phyloP scores from a whole-genome alignment of 2,329 filamentous ascomycete genomes.

The Ceratocystis colombiana region DNA sequence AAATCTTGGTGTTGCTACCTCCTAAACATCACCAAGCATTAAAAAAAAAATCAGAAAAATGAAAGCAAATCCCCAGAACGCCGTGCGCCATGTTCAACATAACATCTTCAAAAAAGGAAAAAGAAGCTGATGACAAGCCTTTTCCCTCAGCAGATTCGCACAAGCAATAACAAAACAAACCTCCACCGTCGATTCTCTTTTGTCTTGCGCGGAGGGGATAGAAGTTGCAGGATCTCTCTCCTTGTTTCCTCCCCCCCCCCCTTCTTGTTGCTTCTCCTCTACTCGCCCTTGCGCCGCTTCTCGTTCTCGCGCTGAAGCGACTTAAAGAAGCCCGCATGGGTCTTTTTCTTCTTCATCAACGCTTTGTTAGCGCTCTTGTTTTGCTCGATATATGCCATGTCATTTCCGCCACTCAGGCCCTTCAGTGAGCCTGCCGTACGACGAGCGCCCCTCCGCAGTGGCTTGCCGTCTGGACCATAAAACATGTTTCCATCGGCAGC shows the following conservation, averaged over 20 bases:
- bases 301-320: slow-evolving; percentile 37
- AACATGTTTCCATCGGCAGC: slow-evolving; percentile 26
- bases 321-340: slow-evolving; percentile 35
- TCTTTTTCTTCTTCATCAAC: slow-evolving; percentile 36
- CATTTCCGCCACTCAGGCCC: slow-evolving; percentile 80
- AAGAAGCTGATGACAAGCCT: not conserved
- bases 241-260: not conserved
- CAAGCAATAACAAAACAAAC: not conserved
- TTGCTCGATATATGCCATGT: slow-evolving; percentile 93
- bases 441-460: slow-evolving; percentile 34
- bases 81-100: not conserved
- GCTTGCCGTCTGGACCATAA: slow-evolving; percentile 28
- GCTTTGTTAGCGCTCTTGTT: slow-evolving; percentile 56
- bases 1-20: not conserved
- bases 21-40: not conserved
- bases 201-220: no score
- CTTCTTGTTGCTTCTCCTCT: not conserved
- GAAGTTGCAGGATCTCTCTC: not conserved
- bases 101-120: not conserved
- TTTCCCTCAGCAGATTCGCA: not conserved
- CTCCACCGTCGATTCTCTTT: not conserved
- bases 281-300: slow-evolving; percentile 25
- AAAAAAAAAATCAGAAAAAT: not conserved
- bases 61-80: not conserved
- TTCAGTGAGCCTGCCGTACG: slow-evolving; percentile 76